These are phyloP conservation scores for Penicillium capsulatum DNA, from an alignment of 2,329 filamentous ascomycete species.

Conservation along the genomic window DNA sequence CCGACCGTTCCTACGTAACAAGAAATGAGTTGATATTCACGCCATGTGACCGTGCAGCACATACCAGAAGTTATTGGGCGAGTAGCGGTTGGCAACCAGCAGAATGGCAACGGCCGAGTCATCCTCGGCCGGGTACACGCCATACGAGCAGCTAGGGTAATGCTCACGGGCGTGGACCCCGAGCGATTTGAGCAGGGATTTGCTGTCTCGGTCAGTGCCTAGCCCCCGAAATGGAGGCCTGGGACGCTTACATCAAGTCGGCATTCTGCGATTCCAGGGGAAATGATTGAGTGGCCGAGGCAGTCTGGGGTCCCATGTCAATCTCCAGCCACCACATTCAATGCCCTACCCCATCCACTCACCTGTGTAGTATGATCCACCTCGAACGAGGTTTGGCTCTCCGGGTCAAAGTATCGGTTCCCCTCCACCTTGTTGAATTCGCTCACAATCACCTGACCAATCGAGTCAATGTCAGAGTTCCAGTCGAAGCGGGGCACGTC, in stretches of 20 bases:
- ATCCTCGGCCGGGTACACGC: constrained; percentile 74
- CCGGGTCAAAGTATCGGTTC: constrained; percentile 84
- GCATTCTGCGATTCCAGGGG: constrained; percentile 69
- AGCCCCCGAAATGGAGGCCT: too few relatives aligned
- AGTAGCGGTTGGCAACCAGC: constrained; percentile 94
- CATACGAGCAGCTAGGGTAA: constrained; percentile 75
- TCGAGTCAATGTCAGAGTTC: constrained; percentile 9
- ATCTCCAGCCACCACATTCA: neutral
- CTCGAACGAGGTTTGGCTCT: constrained; percentile 79
- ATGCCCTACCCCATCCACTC: constrained; percentile 15
- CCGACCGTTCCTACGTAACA: constrained; percentile 71
- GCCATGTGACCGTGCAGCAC: neutral
- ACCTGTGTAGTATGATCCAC: constrained; percentile 82
- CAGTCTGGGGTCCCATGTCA: constrained; percentile 55
- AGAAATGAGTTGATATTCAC: neutral
- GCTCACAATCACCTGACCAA: constrained; percentile 67
- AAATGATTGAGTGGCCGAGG: constrained; percentile 75
- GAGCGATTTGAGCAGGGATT: constrained; percentile 77
- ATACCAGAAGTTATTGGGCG: constrained; percentile 94
- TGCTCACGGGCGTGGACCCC: constrained; percentile 77
- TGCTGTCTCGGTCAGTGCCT: constrained; percentile 49
- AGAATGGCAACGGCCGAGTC: constrained; percentile 74
- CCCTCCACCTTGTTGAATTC: constrained; percentile 75
- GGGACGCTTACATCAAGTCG: constrained; percentile 80
- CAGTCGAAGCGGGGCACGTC: neutral